These are phyloP conservation scores for Rhamnella rubrinervis DNA, from an alignment of 331 rosid genomes.

Conservation along the genomic window DNA sequence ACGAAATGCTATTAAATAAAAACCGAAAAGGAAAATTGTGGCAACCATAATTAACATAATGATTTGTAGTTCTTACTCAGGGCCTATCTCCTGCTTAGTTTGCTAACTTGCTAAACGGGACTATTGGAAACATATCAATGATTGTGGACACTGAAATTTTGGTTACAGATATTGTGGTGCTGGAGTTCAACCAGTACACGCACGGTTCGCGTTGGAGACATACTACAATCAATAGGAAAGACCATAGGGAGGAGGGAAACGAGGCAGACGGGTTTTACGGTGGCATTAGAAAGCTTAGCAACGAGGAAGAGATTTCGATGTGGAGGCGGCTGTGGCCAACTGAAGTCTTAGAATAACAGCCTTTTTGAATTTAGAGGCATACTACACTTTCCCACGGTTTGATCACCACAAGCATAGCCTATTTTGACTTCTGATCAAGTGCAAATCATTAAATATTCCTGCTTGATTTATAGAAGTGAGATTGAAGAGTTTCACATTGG, in stretches of 20 bases:
- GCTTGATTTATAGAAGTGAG: no score
- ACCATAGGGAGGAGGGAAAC: slow-evolving; percentile 74
- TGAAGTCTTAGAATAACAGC: slow-evolving; percentile 51
- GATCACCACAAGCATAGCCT: background rate
- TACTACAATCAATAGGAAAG: slow-evolving; percentile 50
- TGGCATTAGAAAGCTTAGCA: slow-evolving; percentile 70
- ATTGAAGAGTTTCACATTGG: no score
- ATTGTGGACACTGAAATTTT: background rate
- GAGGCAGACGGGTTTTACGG: slow-evolving; percentile 87
- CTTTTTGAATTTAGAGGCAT: background rate
- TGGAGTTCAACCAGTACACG: slow-evolving; percentile 85
- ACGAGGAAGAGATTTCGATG: slow-evolving; percentile 42
- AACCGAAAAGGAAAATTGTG: no score
- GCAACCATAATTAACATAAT: background rate
- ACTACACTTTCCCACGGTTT: no score
- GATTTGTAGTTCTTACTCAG: no score
- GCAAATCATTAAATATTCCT: no score
- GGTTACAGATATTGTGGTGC: slow-evolving; percentile 62
- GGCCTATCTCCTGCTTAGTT: no score
- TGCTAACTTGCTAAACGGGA: no score
- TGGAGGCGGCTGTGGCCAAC: slow-evolving; percentile 78
- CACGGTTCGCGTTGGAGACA: slow-evolving; percentile 77
- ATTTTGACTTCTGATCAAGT: slow-evolving; percentile 1
- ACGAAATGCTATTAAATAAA: no score
- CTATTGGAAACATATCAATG: background rate